These are phyloP conservation scores for Bruguiera sexangula DNA, from an alignment of 345 rosid genomes.

Conservation along the genomic window DNA sequence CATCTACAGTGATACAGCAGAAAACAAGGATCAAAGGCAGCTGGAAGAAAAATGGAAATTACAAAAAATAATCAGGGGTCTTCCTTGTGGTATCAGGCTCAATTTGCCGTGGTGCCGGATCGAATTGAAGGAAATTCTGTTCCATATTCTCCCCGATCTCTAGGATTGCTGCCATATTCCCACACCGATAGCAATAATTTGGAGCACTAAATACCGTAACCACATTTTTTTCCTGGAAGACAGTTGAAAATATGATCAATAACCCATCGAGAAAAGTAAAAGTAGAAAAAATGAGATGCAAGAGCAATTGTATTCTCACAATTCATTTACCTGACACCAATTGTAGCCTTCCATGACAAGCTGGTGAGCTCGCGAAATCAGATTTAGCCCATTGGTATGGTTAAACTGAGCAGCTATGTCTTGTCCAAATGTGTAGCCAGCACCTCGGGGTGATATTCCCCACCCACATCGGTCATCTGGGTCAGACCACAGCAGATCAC, in stretches of 20 bases:
- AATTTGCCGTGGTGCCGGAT: constrained; percentile 89
- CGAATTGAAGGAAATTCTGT: constrained; percentile 89
- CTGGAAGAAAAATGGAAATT: constrained; percentile 35
- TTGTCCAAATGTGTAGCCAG: constrained; percentile 93
- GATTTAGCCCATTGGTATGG: constrained; percentile 77
- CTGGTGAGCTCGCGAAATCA: constrained; percentile 94
- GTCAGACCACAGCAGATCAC: constrained; percentile 97
- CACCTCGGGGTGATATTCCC: constrained; percentile 98
- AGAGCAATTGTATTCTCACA: no score
- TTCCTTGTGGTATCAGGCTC: constrained; percentile 93
- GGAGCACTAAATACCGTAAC: constrained; percentile 97
- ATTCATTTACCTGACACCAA: constrained; percentile 77
- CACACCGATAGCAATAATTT: constrained; percentile 90
- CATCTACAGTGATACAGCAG: constrained; percentile 47
- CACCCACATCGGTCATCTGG: constrained; percentile 97
- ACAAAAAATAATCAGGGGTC: constrained; percentile 98
- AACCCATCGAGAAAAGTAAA: background rate
- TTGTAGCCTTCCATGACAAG: constrained; percentile 97
- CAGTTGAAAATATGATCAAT: background rate
- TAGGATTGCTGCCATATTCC: constrained; percentile 95
- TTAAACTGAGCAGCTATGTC: constrained; percentile 86
- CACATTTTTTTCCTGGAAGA: constrained; percentile 73
- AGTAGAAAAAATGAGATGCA: background rate
- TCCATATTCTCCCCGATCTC: constrained; percentile 96
- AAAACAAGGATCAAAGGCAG: constrained; percentile 34